Conservation (phyloP, 441 rosid species). For the Gossypium gossypioides region DNA sequence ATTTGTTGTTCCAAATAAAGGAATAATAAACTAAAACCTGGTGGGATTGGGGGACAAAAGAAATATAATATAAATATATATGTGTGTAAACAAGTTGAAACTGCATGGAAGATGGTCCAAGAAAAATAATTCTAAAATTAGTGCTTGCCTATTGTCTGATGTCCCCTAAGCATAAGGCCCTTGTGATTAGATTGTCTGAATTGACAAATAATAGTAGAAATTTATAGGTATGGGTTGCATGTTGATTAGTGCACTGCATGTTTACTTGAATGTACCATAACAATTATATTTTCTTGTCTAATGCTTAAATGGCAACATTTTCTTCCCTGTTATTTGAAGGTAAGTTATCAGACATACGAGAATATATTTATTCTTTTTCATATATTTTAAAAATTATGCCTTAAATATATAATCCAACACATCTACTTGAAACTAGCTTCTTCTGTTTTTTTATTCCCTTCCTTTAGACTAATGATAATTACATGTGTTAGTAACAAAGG, state of each 20-base stretch:
- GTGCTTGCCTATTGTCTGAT: slow-evolving; percentile 23
- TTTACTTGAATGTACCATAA: background rate
- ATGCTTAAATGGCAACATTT: background rate
- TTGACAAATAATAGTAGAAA: slow-evolving; percentile 16
- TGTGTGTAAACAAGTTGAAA: background rate
- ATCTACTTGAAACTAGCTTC: background rate
- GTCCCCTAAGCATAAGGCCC: slow-evolving; percentile 23
- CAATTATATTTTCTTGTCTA: background rate
- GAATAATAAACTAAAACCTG: slow-evolving; percentile 24
- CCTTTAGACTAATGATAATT: background rate
- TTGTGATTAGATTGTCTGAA: slow-evolving; percentile 21
- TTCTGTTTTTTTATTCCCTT: background rate
- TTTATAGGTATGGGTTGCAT: slow-evolving; percentile 12
- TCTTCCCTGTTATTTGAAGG: background rate
- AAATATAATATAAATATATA: background rate
- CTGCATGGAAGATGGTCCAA: slow-evolving; percentile 15
- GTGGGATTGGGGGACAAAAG: slow-evolving; percentile 26
- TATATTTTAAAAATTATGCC: background rate
- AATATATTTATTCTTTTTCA: background rate
- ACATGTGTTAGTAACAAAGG: background rate
- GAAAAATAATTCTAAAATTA: slow-evolving; percentile 12
- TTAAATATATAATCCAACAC: background rate
- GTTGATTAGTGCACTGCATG: slow-evolving; percentile 1
- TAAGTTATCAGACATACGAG: background rate
- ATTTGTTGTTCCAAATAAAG: slow-evolving; percentile 21